phyloP scores from a whole-genome alignment of 2,329 filamentous ascomycete species.

The Ustulina deusta region DNA sequence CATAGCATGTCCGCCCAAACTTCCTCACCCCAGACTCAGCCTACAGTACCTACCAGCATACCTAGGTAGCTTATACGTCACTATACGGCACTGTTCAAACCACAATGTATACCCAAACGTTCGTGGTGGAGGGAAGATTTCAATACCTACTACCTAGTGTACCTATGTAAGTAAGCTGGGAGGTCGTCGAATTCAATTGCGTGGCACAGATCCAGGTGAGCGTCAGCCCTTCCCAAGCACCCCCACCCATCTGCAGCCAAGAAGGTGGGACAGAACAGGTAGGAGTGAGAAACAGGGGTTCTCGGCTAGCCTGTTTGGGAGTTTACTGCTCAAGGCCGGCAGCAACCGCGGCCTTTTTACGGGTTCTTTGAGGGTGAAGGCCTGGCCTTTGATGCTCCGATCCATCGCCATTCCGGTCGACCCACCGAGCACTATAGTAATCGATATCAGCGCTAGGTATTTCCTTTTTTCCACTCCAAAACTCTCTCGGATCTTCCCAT shows the following conservation, averaged over 20 bases:
- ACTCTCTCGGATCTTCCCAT: conserved; percentile 18
- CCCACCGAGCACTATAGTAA: conserved; percentile 33
- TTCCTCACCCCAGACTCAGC: not conserved
- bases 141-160: not conserved
- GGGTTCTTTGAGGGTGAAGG: conserved; percentile 30
- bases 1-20: too few relatives aligned
- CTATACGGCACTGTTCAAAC: not conserved
- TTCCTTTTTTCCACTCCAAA: conserved; percentile 35
- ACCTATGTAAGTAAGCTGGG: too few relatives aligned
- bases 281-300: conserved; percentile 14
- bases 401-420: conserved; percentile 31
- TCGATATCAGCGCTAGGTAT: conserved; percentile 24
- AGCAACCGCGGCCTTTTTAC: conserved; percentile 33
- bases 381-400: conserved; percentile 35
- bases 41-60: not conserved
- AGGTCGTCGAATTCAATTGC: not conserved
- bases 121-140: too few relatives aligned
- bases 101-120: too few relatives aligned
- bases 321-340: conserved; percentile 29
- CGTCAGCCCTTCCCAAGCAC: conserved; percentile 27
- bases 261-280: conserved; percentile 21
- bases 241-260: conserved; percentile 31
- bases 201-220: conserved; percentile 18
- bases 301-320: conserved; percentile 34
- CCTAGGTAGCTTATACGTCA: not conserved